A percentile compares a stretch with the other conserved stretches of the same genome.
Conservation (phyloP, 257 asterid genomes). For the Solanum corneliomulleri region DNA sequence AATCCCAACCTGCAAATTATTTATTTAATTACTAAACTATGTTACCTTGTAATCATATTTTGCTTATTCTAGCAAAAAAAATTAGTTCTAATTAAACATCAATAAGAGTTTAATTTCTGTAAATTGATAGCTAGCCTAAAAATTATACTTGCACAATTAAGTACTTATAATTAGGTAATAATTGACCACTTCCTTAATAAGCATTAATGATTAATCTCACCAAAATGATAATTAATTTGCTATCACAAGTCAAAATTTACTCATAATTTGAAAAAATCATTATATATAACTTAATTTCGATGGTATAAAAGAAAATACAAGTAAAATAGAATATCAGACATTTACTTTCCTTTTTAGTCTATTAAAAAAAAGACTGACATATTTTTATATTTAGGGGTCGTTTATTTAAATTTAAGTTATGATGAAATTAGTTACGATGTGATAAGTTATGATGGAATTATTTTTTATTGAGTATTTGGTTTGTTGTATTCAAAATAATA, state of each 20-base stretch:
- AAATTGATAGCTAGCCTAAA: neutral
- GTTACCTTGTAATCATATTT: neutral
- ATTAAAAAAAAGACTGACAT: too few species aligned
- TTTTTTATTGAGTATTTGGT: too few species aligned
- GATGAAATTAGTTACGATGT: too few species aligned
- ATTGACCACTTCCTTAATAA: neutral
- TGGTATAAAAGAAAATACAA: neutral
- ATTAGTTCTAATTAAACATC: neutral
- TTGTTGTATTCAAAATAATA: too few species aligned
- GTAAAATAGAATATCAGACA: neutral
- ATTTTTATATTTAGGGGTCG: too few species aligned
- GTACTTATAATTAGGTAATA: neutral
- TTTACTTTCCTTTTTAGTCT: too few species aligned
- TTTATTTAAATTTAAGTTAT: too few species aligned
- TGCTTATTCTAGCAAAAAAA: neutral
- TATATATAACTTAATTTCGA: neutral
- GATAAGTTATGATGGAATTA: too few species aligned
- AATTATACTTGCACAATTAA: neutral
- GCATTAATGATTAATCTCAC: neutral
- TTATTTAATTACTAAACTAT: too few species aligned
- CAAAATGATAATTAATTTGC: neutral
- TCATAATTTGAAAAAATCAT: neutral
- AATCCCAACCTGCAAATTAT: constrained; percentile 61
- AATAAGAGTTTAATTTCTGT: neutral
- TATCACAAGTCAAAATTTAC: neutral